phyloP scores from a whole-genome alignment of 164 flowering plant species.

The Stephania yunnanensis region DNA sequence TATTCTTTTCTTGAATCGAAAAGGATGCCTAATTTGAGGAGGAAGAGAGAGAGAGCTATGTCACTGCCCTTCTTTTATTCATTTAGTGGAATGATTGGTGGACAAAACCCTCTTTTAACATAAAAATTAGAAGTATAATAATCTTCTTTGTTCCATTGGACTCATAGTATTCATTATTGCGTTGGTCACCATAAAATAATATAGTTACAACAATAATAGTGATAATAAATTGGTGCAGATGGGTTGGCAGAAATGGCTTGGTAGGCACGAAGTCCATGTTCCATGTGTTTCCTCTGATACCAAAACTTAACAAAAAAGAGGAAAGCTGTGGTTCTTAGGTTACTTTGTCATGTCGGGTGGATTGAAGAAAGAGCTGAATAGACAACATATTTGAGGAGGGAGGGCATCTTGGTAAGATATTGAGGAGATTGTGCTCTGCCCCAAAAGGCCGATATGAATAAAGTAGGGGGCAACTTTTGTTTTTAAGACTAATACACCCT shows the following conservation, averaged over 20 bases:
- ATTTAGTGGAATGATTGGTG: constrained; percentile 12
- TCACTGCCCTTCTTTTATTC: constrained; percentile 2
- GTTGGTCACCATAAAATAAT: neutral
- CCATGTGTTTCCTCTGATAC: constrained; percentile 3
- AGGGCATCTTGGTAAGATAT: neutral
- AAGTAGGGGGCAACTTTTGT: neutral
- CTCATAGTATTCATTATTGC: neutral
- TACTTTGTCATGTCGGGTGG: constrained; percentile 16
- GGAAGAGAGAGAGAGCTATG: constrained; percentile 11
- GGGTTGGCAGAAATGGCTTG: neutral
- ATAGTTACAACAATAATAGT: neutral
- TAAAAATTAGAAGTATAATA: too few species aligned
- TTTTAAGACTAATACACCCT: constrained; percentile 4
- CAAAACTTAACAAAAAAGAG: constrained; percentile 3
- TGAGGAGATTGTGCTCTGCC: neutral
- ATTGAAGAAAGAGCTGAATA: constrained; percentile 21
- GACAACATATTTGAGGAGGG: constrained; percentile 11
- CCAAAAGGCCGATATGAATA: neutral
- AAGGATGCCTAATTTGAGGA: constrained; percentile 3
- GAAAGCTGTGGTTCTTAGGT: neutral
- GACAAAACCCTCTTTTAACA: constrained; percentile 4
- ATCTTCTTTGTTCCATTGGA: too few species aligned
- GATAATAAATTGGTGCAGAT: neutral
- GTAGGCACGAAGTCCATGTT: constrained; percentile 4
- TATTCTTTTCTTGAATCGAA: constrained; percentile 6